Conservation (phyloP, 352 stramenopile genomes). For the Phytopythium montanum region DNA sequence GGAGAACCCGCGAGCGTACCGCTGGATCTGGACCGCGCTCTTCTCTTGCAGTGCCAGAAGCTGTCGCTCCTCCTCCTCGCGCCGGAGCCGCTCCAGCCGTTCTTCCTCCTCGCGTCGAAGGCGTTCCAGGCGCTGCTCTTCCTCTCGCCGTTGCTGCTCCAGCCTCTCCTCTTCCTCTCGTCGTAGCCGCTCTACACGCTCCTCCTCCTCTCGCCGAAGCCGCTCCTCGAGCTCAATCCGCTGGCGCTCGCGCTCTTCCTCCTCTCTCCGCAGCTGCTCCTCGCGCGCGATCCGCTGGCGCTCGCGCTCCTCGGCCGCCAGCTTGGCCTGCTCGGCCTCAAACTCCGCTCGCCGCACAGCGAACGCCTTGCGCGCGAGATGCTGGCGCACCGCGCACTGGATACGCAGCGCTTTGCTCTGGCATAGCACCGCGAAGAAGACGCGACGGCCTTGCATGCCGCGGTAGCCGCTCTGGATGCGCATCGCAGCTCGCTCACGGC, state of each 20-base stretch:
- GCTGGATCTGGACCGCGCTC: conserved; percentile 44
- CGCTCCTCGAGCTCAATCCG: conserved; percentile 13
- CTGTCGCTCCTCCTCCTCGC: conserved; percentile 32
- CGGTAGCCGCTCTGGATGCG: conserved; percentile 51
- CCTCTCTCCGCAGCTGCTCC: conserved; percentile 6
- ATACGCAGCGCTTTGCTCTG: conserved; percentile 39
- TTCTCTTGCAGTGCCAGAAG: conserved; percentile 18
- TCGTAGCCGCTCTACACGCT: conserved; percentile 22
- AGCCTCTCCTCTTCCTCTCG: conserved; percentile 9
- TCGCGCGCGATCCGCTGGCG: conserved; percentile 18
- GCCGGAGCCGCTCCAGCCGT: conserved; percentile 9
- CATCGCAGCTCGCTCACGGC: conserved; percentile 31
- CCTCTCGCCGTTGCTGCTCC: conserved; percentile 14
- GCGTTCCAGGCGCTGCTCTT: conserved; percentile 24
- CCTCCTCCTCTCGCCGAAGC: conserved; percentile 13
- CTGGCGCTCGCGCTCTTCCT: conserved; percentile 27
- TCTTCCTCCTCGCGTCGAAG: conserved; percentile 20
- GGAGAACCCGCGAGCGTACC: conserved; percentile 41
- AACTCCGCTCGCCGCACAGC: conserved; percentile 20
- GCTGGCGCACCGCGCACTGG: conserved; percentile 44
- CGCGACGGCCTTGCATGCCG: conserved; percentile 30
- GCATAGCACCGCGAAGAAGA: conserved; percentile 28
- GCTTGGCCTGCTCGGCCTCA: conserved; percentile 24
- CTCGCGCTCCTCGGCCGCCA: conserved; percentile 31
- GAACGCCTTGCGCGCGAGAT: conserved; percentile 33